Conservation (phyloP, 768 basidiomycete species). For the Fibroporia radiculosa region DNA sequence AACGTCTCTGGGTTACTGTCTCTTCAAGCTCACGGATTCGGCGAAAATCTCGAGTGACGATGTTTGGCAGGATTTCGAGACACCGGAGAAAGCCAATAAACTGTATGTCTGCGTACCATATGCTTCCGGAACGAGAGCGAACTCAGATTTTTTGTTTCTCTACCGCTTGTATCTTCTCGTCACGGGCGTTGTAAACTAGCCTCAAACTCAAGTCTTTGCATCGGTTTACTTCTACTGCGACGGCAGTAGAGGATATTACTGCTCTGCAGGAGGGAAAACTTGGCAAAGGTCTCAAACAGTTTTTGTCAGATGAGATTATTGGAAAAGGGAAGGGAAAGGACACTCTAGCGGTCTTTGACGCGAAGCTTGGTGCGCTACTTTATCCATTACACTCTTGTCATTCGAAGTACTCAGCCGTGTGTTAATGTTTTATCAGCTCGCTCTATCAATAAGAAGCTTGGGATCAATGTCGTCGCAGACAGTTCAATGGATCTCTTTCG, state of each 20-base stretch:
- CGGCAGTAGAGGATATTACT: constrained; percentile 94
- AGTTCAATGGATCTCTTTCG: constrained; percentile 81
- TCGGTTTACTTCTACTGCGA: constrained; percentile 93
- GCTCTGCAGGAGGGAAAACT: constrained; percentile 89
- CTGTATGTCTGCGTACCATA: constrained; percentile 50
- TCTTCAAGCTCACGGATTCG: constrained; percentile 90
- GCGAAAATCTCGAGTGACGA: constrained; percentile 83
- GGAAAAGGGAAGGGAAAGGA: constrained; percentile 92
- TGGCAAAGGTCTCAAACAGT: constrained; percentile 89
- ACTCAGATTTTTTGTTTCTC: neutral
- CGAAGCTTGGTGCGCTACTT: constrained; percentile 68
- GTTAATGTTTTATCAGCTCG: constrained; percentile 39
- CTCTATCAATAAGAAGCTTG: constrained; percentile 89
- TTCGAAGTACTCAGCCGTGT: neutral
- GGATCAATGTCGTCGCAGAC: constrained; percentile 76
- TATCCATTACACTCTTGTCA: neutral
- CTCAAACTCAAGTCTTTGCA: constrained; percentile 93
- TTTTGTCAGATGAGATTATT: constrained; percentile 77
- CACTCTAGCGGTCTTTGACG: constrained; percentile 76
- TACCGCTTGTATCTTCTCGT: neutral
- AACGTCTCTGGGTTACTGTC: constrained; percentile 92
- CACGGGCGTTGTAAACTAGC: constrained; percentile 34
- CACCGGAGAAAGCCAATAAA: constrained; percentile 85
- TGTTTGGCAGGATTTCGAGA: constrained; percentile 89
- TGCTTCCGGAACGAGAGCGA: constrained; percentile 3